Conservation (phyloP, 78 protist genomes). For the Dictyostelium capitatum region DNA sequence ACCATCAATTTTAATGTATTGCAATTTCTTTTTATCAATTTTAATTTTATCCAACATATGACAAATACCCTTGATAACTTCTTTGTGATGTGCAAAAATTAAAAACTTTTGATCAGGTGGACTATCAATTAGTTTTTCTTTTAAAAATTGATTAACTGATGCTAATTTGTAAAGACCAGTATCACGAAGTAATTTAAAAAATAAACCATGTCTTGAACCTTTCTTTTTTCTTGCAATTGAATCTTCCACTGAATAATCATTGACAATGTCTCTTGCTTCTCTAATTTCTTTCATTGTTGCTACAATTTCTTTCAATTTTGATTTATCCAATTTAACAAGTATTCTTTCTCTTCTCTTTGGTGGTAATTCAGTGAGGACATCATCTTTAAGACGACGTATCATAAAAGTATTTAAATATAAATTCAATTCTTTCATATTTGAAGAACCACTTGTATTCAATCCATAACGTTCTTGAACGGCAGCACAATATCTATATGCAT, state of each 20-base stretch:
- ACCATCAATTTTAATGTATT: conserved; percentile 73
- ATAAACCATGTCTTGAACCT: conserved; percentile 7
- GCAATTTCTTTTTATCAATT: conserved; percentile 24
- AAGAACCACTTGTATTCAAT: conserved; percentile 70
- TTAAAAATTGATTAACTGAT: conserved; percentile 14
- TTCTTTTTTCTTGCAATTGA: conserved; percentile 11
- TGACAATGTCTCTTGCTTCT: not conserved
- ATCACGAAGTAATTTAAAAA: conserved; percentile 60
- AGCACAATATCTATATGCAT: conserved; percentile 84
- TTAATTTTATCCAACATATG: conserved; percentile 6
- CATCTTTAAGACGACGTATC: conserved; percentile 91
- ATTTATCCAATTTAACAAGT: conserved; percentile 27
- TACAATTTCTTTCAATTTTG: conserved; percentile 19
- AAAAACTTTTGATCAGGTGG: conserved; percentile 33
- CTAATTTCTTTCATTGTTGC: conserved; percentile 8
- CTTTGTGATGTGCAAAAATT: conserved; percentile 81
- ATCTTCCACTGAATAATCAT: not conserved
- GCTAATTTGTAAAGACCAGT: conserved; percentile 76
- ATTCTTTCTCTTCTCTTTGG: conserved; percentile 86
- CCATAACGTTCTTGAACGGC: conserved; percentile 34
- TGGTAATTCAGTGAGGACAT: conserved; percentile 92
- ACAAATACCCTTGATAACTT: conserved; percentile 76
- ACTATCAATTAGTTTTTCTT: conserved; percentile 38
- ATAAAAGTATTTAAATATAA: conserved; percentile 52
- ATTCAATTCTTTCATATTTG: conserved; percentile 89